Percentiles rank a stretch among this genome's conserved stretches.
phyloP scores from a whole-genome alignment of 2,329 filamentous ascomycete genomes.

The Apiospora sp. region DNA sequence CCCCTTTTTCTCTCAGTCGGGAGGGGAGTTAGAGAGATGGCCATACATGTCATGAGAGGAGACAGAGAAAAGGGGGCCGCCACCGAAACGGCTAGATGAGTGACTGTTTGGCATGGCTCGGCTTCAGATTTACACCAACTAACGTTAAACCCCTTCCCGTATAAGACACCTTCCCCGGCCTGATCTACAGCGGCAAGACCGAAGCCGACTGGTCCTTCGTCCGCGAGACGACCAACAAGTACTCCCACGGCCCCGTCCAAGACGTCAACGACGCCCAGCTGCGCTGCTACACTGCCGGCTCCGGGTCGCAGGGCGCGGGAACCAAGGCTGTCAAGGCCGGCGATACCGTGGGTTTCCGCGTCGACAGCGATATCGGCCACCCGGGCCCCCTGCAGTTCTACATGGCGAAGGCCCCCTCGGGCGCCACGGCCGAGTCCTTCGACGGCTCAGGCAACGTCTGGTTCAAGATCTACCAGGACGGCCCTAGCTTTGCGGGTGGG shows the following conservation, averaged over 20 bases:
- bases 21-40: neutral
- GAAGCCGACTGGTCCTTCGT: neutral
- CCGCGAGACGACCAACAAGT: constrained; percentile 19
- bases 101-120: neutral
- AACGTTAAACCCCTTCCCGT: neutral
- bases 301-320: constrained; percentile 37
- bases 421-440: constrained; percentile 47
- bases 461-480: constrained; percentile 56
- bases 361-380: constrained; percentile 3
- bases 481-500: constrained; percentile 46
- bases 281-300: neutral
- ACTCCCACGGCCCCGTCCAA: neutral
- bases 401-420: constrained; percentile 28
- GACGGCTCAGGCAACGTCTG: constrained; percentile 48
- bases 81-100: neutral
- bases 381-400: constrained; percentile 13
- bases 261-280: constrained; percentile 1
- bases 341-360: constrained; percentile 12
- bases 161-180: constrained; percentile 4
- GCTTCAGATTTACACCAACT: neutral
- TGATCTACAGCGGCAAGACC: constrained; percentile 19
- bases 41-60: neutral
- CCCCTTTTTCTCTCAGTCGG: no score
- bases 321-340: constrained; percentile 6
- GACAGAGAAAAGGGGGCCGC: neutral